phyloP scores from a whole-genome alignment of 805 yeast species.

The Myxozyma lipomycoides region DNA sequence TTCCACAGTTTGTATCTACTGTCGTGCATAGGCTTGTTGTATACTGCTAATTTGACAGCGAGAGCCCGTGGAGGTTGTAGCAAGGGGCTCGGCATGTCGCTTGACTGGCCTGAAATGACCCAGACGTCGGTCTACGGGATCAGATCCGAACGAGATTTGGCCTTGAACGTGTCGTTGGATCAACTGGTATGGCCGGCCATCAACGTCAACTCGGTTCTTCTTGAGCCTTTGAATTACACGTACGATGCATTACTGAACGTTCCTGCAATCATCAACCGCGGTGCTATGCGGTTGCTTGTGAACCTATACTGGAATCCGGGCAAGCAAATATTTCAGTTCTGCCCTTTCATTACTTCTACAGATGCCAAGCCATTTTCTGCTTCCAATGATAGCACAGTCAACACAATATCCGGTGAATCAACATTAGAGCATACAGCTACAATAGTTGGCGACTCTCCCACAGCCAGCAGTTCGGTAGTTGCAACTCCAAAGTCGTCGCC shows the following conservation, averaged over 20 bases:
- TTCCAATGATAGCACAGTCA: constrained; percentile 1
- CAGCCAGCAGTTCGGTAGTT: neutral
- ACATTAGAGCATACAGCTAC: neutral
- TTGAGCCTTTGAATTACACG: constrained; percentile 36
- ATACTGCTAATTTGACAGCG: too few relatives aligned
- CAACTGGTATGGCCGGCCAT: constrained; percentile 37
- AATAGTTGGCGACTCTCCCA: neutral
- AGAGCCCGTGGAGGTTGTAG: too few relatives aligned
- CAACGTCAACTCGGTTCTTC: constrained; percentile 34
- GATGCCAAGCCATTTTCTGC: neutral
- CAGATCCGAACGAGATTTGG: constrained; percentile 37
- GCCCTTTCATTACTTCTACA: constrained; percentile 41
- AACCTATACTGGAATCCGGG: constrained; percentile 53
- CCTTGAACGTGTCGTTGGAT: constrained; percentile 36
- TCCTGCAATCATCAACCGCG: constrained; percentile 37
- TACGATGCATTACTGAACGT: constrained; percentile 29
- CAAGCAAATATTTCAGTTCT: constrained; percentile 48
- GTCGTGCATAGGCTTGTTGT: too few relatives aligned
- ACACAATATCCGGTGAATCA: neutral
- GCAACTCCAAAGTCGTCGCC: neutral
- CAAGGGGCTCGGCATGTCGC: constrained; percentile 1
- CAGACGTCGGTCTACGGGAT: constrained; percentile 8
- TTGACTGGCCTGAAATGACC: constrained; percentile 12
- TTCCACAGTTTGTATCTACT: too few relatives aligned
- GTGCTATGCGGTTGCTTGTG: constrained; percentile 37